A percentile compares a stretch with the other conserved stretches of the same genome.
phyloP scores from a whole-genome alignment of 257 asterid species.

The Salvia hispanica region DNA sequence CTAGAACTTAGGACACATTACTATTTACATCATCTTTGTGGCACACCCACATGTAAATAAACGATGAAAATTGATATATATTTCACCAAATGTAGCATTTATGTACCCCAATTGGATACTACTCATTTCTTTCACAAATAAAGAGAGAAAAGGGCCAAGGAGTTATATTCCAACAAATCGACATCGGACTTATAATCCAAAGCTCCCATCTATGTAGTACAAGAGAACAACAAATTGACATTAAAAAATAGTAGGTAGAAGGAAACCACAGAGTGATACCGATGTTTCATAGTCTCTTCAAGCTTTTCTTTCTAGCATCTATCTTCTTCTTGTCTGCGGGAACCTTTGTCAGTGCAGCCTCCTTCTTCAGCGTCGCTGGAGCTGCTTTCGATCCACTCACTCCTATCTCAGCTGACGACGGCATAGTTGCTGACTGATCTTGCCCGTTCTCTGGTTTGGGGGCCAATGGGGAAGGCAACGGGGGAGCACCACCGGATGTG shows the following conservation, averaged over 20 bases:
- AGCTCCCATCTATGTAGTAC: constrained; percentile 14
- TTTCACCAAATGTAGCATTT: too few species aligned
- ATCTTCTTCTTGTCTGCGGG: constrained; percentile 81
- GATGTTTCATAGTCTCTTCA: constrained; percentile 68
- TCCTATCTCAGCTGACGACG: constrained; percentile 49
- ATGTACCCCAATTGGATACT: too few species aligned
- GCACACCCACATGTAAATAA: too few species aligned
- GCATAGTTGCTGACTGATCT: constrained; percentile 40
- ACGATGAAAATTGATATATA: too few species aligned
- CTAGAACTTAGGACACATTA: too few species aligned
- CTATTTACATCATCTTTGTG: too few species aligned
- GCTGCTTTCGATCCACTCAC: constrained; percentile 57
- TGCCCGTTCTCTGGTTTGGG: constrained; percentile 69
- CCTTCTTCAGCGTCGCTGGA: constrained; percentile 60
- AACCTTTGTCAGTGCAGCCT: constrained; percentile 52
- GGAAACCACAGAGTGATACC: neutral
- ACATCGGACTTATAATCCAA: constrained; percentile 7
- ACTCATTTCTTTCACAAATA: neutral
- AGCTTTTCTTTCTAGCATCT: constrained; percentile 90
- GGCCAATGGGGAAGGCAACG: constrained; percentile 53
- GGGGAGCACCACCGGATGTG: constrained; percentile 46
- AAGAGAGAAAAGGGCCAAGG: neutral
- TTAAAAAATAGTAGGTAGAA: neutral
- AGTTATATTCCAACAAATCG: neutral
- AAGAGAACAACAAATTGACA: constrained; percentile 20